phyloP scores from a whole-genome alignment of 2,329 filamentous ascomycete species.

The Trichoderma hamatum region DNA sequence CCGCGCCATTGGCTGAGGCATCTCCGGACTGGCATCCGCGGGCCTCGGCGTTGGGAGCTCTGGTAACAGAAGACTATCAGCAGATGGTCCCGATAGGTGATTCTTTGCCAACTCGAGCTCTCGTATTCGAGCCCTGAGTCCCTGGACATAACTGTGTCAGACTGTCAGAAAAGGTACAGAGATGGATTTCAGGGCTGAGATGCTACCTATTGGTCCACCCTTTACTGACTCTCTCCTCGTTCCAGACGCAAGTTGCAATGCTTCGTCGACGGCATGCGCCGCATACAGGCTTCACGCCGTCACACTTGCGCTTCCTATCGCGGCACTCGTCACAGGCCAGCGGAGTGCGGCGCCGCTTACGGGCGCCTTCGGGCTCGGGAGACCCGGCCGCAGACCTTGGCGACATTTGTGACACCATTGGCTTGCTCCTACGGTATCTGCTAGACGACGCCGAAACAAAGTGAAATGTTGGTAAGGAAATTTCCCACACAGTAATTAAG shows the following conservation, averaged over 20 bases:
- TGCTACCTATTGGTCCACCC: background rate
- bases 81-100: background rate
- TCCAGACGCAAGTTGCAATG: background rate
- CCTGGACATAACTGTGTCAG: background rate
- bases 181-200: too few relatives aligned
- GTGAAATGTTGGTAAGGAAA: background rate
- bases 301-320: slow-evolving; percentile 7
- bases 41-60: background rate
- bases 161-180: background rate
- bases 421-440: background rate
- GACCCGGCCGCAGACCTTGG: background rate
- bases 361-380: background rate
- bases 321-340: slow-evolving; percentile 5
- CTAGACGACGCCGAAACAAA: background rate
- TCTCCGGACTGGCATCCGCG: background rate
- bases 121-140: background rate
- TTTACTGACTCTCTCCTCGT: background rate
- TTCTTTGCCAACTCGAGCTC: background rate
- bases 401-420: background rate
- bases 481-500: background rate
- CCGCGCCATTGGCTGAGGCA: background rate
- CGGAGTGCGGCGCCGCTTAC: background rate
- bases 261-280: slow-evolving; percentile 3
- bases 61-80: background rate
- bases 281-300: slow-evolving; percentile 3